Percentiles rank a stretch among this genome's conserved stretches.
These are phyloP conservation scores for Xylaria venustula DNA, from an alignment of 495 filamentous ascomycete genomes.

Conservation along the genomic window DNA sequence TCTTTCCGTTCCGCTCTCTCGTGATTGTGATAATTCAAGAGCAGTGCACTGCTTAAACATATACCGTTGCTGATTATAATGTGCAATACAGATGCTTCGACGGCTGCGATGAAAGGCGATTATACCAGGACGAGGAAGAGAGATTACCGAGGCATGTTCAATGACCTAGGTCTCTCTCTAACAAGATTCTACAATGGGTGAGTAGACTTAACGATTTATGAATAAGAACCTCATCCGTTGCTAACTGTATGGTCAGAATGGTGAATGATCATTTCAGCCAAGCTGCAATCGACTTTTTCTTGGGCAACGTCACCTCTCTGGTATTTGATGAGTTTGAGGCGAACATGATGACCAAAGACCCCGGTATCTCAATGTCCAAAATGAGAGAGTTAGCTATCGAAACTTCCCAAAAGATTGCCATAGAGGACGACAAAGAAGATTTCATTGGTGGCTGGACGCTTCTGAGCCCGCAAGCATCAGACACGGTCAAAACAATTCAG, in stretches of 20 bases:
- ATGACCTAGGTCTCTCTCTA: constrained; percentile 87
- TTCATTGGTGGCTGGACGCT: constrained; percentile 84
- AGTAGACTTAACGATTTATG: constrained; percentile 7
- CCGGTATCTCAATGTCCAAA: constrained; percentile 77
- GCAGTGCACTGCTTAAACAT: background rate
- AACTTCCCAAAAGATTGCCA: constrained; percentile 74
- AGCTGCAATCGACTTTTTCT: constrained; percentile 88
- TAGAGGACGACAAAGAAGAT: constrained; percentile 79
- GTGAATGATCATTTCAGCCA: constrained; percentile 97
- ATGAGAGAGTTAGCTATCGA: constrained; percentile 89
- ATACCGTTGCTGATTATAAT: constrained; percentile 10
- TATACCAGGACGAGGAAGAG: constrained; percentile 89
- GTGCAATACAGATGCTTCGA: constrained; percentile 68
- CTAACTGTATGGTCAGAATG: constrained; percentile 62
- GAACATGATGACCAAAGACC: constrained; percentile 83
- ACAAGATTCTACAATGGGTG: constrained; percentile 65
- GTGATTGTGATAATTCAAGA: too few species aligned
- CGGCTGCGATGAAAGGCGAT: constrained; percentile 91
- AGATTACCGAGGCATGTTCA: constrained; percentile 85
- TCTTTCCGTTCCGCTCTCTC: background rate
- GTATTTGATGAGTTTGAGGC: constrained; percentile 92
- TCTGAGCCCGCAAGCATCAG: constrained; percentile 52
- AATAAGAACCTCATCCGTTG: background rate
- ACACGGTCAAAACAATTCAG: constrained; percentile 65
- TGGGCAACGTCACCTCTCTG: constrained; percentile 77